Conservation (phyloP, 176 grass and related monocot genomes). For the Calamus simplicifolius region DNA sequence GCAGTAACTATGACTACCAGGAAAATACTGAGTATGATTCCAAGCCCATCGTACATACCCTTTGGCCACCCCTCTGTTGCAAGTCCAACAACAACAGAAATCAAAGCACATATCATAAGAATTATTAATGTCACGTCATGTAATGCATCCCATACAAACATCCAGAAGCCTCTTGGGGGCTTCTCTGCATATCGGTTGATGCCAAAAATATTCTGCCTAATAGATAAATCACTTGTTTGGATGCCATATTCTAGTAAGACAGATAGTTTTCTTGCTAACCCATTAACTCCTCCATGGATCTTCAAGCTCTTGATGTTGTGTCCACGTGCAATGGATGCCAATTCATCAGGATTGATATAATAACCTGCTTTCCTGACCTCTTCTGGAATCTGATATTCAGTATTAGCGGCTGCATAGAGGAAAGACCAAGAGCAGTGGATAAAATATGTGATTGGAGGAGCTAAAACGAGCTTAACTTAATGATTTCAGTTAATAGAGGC, state of each 20-base stretch:
- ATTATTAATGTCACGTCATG: conserved; percentile 88
- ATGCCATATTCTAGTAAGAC: conserved; percentile 55
- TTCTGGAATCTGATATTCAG: conserved; percentile 55
- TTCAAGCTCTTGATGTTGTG: conserved; percentile 53
- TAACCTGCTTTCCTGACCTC: conserved; percentile 56
- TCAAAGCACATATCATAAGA: conserved; percentile 62
- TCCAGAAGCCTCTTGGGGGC: conserved; percentile 75
- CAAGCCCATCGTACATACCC: conserved; percentile 78
- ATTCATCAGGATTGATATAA: conserved; percentile 64
- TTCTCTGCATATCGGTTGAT: conserved; percentile 71
- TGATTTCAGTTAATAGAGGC: conserved; percentile 11
- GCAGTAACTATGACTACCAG: conserved; percentile 77
- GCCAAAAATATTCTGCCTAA: conserved; percentile 62
- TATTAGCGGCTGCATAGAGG: conserved; percentile 34
- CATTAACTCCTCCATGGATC: conserved; percentile 50
- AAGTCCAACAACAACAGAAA: conserved; percentile 67
- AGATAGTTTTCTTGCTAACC: conserved; percentile 54
- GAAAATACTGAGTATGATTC: conserved; percentile 73
- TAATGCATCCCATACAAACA: conserved; percentile 83
- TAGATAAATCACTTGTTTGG: conserved; percentile 36
- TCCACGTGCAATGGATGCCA: conserved; percentile 58
- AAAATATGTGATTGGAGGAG: no score
- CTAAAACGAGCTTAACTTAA: not conserved
- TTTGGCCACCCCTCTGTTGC: conserved; percentile 71
- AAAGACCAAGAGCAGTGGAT: not conserved